Evolutionary conservation across 78 protist genomes (phyloP).

Genomic region (Tieghemostelium lacteum): DNA sequence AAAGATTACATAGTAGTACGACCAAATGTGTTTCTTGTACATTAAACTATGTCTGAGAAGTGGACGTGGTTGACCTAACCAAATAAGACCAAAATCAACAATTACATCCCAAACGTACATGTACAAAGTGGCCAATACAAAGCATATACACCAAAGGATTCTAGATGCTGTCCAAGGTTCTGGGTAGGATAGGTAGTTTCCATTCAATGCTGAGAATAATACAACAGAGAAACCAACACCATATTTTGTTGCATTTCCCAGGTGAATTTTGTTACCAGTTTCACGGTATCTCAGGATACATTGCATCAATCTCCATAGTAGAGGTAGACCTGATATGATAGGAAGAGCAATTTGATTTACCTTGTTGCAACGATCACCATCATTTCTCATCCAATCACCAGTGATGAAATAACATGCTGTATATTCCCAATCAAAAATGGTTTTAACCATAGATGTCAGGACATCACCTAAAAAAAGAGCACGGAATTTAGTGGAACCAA

Average conservation of each 20-base stretch:
- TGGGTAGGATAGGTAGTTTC: slow-evolving; percentile 46
- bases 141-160: slow-evolving; percentile 65
- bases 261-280: slow-evolving; percentile 31
- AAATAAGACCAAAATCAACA: slow-evolving; percentile 72
- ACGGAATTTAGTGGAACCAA: slow-evolving; percentile 61
- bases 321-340: slow-evolving; percentile 60
- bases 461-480: slow-evolving; percentile 73
- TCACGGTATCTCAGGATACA: slow-evolving; percentile 27
- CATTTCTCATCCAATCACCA: slow-evolving; percentile 71
- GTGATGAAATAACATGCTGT: slow-evolving; percentile 67
- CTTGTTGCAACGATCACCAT: slow-evolving; percentile 40
- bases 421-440: slow-evolving; percentile 73
- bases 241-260: slow-evolving; percentile 63
- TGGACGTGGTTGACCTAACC: slow-evolving; percentile 64
- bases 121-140: slow-evolving; percentile 51
- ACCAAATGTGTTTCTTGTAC: slow-evolving; percentile 54
- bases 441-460: slow-evolving; percentile 74
- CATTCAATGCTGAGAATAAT: slow-evolving; percentile 57
- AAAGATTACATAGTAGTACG: slow-evolving; percentile 41
- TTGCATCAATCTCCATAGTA: slow-evolving; percentile 73
- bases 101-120: slow-evolving; percentile 79
- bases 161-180: slow-evolving; percentile 75
- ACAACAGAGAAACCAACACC: slow-evolving; percentile 77
- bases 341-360: slow-evolving; percentile 55
- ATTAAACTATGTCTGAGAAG: slow-evolving; percentile 37